These are phyloP conservation scores for Trichoderma sp. DNA, from an alignment of 2,329 filamentous ascomycete genomes.

Conservation along the genomic window DNA sequence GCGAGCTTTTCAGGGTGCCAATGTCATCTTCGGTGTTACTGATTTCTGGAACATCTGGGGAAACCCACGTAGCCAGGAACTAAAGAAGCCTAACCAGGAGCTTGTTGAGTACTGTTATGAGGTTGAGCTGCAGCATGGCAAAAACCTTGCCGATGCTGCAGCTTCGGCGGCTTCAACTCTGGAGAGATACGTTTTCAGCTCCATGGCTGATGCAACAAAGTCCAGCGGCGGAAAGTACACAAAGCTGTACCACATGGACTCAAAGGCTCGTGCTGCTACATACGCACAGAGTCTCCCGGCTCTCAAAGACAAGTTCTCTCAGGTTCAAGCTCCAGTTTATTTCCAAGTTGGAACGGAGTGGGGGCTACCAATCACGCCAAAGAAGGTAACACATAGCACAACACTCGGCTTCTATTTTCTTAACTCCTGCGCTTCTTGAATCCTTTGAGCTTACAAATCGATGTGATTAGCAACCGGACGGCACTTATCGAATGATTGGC, in stretches of 20 bases:
- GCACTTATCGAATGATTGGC: slow-evolving; percentile 22
- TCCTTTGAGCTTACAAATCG: not conserved
- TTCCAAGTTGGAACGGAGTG: slow-evolving; percentile 20
- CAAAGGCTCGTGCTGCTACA: slow-evolving; percentile 36
- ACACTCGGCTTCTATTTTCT: not conserved
- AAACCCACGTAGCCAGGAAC: slow-evolving; percentile 38
- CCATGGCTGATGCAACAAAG: slow-evolving; percentile 35
- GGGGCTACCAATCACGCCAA: slow-evolving; percentile 21
- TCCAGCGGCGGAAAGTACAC: slow-evolving; percentile 41
- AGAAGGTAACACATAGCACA: slow-evolving; percentile 17
- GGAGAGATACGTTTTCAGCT: slow-evolving; percentile 40
- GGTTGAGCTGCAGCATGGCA: slow-evolving; percentile 35
- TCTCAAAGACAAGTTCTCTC: slow-evolving; percentile 19
- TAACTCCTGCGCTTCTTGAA: not conserved
- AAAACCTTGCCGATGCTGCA: slow-evolving; percentile 38
- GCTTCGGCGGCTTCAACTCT: slow-evolving; percentile 29
- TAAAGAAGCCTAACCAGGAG: slow-evolving; percentile 32
- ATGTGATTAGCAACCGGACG: slow-evolving; percentile 17
- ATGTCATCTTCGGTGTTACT: slow-evolving; percentile 31
- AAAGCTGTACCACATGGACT: slow-evolving; percentile 41
- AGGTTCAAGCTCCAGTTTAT: slow-evolving; percentile 22
- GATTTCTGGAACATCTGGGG: slow-evolving; percentile 33
- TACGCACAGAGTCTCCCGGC: slow-evolving; percentile 27
- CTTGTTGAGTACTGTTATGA: slow-evolving; percentile 30
- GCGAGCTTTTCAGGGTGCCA: slow-evolving; percentile 25